phyloP scores from a whole-genome alignment of 495 filamentous ascomycete species.

The Tuber melanosporum region DNA sequence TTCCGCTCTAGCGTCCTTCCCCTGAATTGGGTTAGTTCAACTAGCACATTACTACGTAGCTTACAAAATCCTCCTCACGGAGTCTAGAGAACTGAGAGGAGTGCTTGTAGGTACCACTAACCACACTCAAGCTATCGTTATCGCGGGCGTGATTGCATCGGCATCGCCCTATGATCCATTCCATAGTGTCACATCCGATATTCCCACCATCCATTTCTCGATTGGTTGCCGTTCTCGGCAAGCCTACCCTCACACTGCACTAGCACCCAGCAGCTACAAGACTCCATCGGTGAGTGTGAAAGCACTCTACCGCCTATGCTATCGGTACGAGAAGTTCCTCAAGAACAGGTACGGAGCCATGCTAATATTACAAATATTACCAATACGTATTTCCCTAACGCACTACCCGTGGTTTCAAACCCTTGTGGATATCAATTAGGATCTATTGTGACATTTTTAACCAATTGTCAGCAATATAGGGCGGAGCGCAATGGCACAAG shows the following conservation, averaged over 20 bases:
- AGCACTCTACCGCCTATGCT: constrained; percentile 93
- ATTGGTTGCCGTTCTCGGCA: constrained; percentile 95
- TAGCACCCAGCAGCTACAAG: constrained; percentile 88
- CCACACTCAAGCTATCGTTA: constrained; percentile 94
- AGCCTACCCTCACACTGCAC: constrained; percentile 85
- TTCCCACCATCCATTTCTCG: constrained; percentile 92
- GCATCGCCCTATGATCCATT: constrained; percentile 86
- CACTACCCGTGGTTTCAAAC: no score
- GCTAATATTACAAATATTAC: no score
- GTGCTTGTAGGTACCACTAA: constrained; percentile 81
- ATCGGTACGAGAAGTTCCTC: constrained; percentile 38
- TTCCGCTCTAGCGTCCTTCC: constrained; percentile 91
- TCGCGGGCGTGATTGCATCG: constrained; percentile 83
- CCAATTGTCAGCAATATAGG: no score
- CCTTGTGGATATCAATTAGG: no score
- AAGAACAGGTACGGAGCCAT: no score
- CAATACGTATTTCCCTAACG: no score
- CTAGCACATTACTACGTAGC: constrained; percentile 87
- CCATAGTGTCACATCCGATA: constrained; percentile 63
- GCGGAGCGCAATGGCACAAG: no score
- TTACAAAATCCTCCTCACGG: constrained; percentile 79
- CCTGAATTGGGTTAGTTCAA: constrained; percentile 90
- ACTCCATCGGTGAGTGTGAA: constrained; percentile 87
- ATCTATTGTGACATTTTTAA: no score
- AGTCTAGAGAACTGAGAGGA: constrained; percentile 77